A percentile compares a stretch with the other conserved stretches of the same genome.
phyloP scores from a whole-genome alignment of 2,329 filamentous ascomycete genomes.

The Ramichloridium luteum region DNA sequence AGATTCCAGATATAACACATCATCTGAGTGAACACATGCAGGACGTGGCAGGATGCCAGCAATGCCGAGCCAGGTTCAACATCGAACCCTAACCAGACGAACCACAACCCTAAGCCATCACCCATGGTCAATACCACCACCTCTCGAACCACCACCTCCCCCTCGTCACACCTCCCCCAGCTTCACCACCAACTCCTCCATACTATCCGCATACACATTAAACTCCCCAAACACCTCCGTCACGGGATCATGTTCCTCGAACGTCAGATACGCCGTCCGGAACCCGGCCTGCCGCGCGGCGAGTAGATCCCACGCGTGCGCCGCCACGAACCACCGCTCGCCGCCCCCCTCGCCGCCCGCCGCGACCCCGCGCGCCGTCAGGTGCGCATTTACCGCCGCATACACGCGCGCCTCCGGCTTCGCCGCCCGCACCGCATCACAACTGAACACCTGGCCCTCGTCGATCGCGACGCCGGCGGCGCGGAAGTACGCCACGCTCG shows the following conservation, averaged over 20 bases:
- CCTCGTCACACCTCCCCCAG: conserved; percentile 13
- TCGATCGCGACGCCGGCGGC: conserved; percentile 18
- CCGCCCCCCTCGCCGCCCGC: conserved; percentile 13
- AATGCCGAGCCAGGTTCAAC: no score
- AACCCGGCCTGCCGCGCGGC: conserved; percentile 22
- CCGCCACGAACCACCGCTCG: conserved; percentile 22
- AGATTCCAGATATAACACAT: no score
- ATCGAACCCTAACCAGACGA: no score
- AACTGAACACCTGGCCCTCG: conserved; percentile 18
- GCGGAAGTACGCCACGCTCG: conserved; percentile 20
- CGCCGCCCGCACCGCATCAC: conserved; percentile 20
- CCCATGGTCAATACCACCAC: no score
- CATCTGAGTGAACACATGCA: no score
- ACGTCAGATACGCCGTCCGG: conserved; percentile 20
- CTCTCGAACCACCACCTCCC: no score
- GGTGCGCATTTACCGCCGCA: conserved; percentile 14
- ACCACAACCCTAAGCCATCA: no score
- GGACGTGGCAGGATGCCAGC: no score
- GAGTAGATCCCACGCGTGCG: conserved; percentile 21
- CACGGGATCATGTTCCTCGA: conserved; percentile 21
- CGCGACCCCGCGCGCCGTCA: conserved; percentile 14
- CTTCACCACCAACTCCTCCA: conserved; percentile 20
- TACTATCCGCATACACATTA: conserved; percentile 18
- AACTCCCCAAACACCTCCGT: conserved; percentile 21
- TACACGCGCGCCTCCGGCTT: conserved; percentile 21